Evolutionary conservation across 2,329 filamentous ascomycete species (phyloP).

Genomic region (Thielaviopsis populi): DNA sequence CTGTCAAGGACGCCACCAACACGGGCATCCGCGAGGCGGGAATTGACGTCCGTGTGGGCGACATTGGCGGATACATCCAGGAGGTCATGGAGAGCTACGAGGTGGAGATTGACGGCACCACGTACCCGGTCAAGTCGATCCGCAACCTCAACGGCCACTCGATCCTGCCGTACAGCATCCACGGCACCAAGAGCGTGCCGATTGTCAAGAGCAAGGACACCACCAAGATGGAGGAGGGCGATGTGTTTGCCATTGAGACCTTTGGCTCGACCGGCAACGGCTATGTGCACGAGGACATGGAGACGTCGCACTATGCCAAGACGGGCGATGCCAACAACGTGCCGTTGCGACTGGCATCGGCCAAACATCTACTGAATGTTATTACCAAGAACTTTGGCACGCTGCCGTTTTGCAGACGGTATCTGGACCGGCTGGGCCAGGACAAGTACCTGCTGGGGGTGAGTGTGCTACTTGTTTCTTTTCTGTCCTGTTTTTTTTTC

Average conservation of each 20-base stretch:
- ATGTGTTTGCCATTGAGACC: constrained; percentile 70
- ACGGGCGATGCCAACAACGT: constrained; percentile 45
- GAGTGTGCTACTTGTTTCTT: constrained; percentile 25
- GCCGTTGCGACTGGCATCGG: constrained; percentile 51
- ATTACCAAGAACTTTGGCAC: constrained; percentile 89
- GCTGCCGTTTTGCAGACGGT: constrained; percentile 68
- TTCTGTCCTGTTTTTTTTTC: constrained; percentile 19
- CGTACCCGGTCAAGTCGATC: constrained; percentile 54
- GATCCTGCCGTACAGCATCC: constrained; percentile 61
- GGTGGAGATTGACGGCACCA: constrained; percentile 52
- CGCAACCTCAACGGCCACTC: constrained; percentile 62
- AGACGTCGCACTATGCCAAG: constrained; percentile 69
- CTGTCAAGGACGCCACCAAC: constrained; percentile 63
- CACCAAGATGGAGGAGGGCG: constrained; percentile 76
- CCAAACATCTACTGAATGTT: constrained; percentile 61
- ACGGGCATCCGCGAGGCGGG: constrained; percentile 72
- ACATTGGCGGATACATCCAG: constrained; percentile 56
- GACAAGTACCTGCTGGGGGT: constrained; percentile 77
- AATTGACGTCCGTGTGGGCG: constrained; percentile 62
- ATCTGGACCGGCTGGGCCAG: constrained; percentile 71
- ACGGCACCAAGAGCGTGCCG: constrained; percentile 65
- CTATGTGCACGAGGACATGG: constrained; percentile 61
- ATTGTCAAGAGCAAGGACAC: constrained; percentile 63
- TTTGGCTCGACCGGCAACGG: constrained; percentile 70
- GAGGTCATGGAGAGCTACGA: constrained; percentile 69